These are phyloP conservation scores for Dendrocalamus sinicus DNA, from an alignment of 176 grass and related monocot genomes.

Conservation along the genomic window DNA sequence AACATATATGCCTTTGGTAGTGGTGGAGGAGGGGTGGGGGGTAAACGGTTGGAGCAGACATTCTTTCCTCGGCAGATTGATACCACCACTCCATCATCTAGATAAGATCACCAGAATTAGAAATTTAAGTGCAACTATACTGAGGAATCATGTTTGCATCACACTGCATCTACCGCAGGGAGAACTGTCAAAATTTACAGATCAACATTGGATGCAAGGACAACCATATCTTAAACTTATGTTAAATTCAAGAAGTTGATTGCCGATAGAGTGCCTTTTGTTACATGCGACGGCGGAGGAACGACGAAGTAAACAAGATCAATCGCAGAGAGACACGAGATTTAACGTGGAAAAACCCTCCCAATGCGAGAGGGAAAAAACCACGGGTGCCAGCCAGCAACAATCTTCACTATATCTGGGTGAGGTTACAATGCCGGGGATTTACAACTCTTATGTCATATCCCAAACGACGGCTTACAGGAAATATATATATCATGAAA, in stretches of 20 bases:
- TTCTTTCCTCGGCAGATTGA: conserved; percentile 98
- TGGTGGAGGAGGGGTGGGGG: conserved; percentile 89
- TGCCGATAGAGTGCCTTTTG: background rate
- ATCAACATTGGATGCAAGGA: background rate
- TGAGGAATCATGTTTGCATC: background rate
- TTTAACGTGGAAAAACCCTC: no score
- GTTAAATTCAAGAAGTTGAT: background rate
- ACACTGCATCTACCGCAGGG: background rate
- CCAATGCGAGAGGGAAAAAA: no score
- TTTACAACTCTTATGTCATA: no score
- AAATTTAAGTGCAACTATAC: conserved; percentile 29
- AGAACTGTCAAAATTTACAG: background rate
- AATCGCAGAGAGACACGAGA: no score
- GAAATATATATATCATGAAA: no score
- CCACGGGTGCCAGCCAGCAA: no score
- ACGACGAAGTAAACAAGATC: no score
- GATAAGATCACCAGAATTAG: conserved; percentile 33
- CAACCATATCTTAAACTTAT: background rate
- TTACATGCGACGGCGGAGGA: no score
- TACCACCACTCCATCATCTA: conserved; percentile 99
- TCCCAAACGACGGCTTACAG: no score
- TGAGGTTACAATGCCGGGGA: no score
- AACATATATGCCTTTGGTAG: conserved; percentile 61
- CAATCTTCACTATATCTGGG: no score
- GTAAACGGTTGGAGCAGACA: conserved; percentile 95